A percentile compares a stretch with the other conserved stretches of the same genome.
phyloP scores from a whole-genome alignment of 805 yeast genomes.

The Pichia exigua region DNA sequence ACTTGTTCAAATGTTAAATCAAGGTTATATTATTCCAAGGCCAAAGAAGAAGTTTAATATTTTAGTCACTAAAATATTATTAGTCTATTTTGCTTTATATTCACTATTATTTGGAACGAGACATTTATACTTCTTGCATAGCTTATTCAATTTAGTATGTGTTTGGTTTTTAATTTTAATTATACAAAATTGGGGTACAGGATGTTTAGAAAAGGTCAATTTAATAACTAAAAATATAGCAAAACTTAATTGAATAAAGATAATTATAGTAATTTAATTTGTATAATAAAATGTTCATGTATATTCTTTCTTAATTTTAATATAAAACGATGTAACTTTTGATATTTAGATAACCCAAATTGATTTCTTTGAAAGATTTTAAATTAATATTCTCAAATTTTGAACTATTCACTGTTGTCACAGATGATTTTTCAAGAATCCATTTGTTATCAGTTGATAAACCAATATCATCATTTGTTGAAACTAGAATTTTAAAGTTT shows the following conservation, averaged over 20 bases:
- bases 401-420: background rate
- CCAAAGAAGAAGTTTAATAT: conserved; percentile 21
- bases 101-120: conserved; percentile 67
- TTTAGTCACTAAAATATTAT: conserved; percentile 29
- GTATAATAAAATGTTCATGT: background rate
- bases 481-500: conserved; percentile 19
- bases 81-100: conserved; percentile 51
- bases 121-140: conserved; percentile 80
- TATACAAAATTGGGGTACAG: conserved; percentile 21
- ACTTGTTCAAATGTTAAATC: conserved; percentile 43
- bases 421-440: conserved; percentile 15
- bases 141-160: conserved; percentile 58
- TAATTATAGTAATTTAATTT: background rate
- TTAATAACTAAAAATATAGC: conserved; percentile 1
- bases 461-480: conserved; percentile 14
- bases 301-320: background rate
- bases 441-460: conserved; percentile 16
- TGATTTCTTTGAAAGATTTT: conserved; percentile 17
- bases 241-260: conserved; percentile 1
- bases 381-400: conserved; percentile 14
- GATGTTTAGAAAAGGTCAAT: background rate
- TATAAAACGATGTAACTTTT: conserved; percentile 19
- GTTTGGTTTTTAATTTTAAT: conserved; percentile 36
- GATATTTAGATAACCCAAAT: conserved; percentile 20
- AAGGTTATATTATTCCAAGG: conserved; percentile 41